Conservation (phyloP, 805 yeast genomes). For the Yarrowia sp. region DNA sequence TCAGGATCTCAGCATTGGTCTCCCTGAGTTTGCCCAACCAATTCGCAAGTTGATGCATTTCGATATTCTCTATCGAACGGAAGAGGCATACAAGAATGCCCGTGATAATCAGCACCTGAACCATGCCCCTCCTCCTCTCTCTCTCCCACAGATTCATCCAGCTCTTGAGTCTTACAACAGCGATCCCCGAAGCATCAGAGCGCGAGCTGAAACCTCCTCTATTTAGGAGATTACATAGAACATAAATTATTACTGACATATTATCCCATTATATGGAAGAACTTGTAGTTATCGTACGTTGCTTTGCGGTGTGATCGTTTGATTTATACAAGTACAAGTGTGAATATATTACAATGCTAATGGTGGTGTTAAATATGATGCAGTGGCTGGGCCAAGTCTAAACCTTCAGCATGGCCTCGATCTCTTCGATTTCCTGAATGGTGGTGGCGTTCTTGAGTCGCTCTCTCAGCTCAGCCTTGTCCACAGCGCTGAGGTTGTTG, state of each 20-base stretch:
- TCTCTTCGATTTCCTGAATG: constrained; percentile 68
- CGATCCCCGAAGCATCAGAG: neutral
- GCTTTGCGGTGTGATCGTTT: too few species aligned
- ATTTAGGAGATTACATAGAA: constrained; percentile 2
- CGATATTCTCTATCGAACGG: neutral
- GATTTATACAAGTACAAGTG: too few species aligned
- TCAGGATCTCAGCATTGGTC: constrained; percentile 7
- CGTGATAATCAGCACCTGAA: neutral
- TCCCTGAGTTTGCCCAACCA: neutral
- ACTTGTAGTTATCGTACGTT: too few species aligned
- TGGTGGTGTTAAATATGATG: constrained; percentile 5
- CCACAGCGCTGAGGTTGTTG: constrained; percentile 33
- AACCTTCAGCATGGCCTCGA: constrained; percentile 52
- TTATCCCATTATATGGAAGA: too few species aligned
- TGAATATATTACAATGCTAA: constrained; percentile 5
- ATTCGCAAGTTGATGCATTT: constrained; percentile 16
- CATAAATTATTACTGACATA: constrained; percentile 16
- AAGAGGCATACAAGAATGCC: neutral
- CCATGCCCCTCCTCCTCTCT: neutral
- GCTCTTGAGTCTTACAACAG: neutral
- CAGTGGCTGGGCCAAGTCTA: neutral
- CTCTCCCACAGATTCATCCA: neutral
- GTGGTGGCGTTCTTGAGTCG: constrained; percentile 61
- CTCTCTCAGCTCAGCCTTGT: constrained; percentile 48
- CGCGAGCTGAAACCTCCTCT: neutral